These are phyloP conservation scores for Coniochaeta pulveracea DNA, from an alignment of 2,329 filamentous ascomycete species.

Conservation along the genomic window DNA sequence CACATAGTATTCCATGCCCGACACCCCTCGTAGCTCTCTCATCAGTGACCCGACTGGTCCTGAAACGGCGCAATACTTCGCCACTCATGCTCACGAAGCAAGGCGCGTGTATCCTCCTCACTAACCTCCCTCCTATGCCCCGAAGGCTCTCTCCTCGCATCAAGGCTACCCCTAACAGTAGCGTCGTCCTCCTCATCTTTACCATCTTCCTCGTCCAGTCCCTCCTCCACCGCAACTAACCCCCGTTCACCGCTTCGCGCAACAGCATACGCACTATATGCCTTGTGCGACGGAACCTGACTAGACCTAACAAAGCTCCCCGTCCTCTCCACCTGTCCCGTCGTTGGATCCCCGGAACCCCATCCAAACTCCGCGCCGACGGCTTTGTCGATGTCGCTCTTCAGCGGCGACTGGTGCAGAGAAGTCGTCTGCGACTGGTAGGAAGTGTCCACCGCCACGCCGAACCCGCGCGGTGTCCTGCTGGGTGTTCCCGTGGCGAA, in stretches of 20 bases:
- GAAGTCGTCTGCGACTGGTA: conserved; percentile 6
- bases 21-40: too few relatives aligned
- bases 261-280: background rate
- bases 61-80: too few relatives aligned
- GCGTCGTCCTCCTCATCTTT: conserved; percentile 1
- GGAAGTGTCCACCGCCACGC: conserved; percentile 11
- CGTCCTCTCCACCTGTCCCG: background rate
- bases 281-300: background rate
- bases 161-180: background rate
- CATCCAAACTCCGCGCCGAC: conserved; percentile 22
- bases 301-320: background rate
- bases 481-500: conserved; percentile 5
- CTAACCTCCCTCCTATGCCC: background rate
- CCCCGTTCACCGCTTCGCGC: conserved; percentile 1
- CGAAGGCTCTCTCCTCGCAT: background rate
- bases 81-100: too few relatives aligned
- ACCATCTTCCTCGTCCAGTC: background rate
- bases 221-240: background rate
- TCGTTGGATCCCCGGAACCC: conserved; percentile 7
- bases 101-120: background rate
- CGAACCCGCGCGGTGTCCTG: conserved; percentile 8
- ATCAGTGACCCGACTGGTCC: too few relatives aligned
- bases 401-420: conserved; percentile 10
- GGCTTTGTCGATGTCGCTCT: conserved; percentile 18
- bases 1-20: too few relatives aligned